These are phyloP conservation scores for Carallia brachiata DNA, from an alignment of 345 rosid species.

Conservation along the genomic window DNA sequence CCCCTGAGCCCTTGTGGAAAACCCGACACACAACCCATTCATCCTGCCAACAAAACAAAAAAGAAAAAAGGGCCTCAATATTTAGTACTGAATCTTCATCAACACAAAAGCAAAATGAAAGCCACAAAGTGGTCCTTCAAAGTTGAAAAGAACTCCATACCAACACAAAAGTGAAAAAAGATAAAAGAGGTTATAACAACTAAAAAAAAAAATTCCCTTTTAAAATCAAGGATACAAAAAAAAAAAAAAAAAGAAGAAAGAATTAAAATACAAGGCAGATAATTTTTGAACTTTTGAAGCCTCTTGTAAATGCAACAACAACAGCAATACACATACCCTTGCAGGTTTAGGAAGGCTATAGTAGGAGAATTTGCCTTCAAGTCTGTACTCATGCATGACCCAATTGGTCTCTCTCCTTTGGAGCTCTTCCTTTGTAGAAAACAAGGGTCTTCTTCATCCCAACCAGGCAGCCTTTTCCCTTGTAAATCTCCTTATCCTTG, in stretches of 20 bases:
- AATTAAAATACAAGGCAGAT: not conserved
- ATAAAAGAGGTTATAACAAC: slow-evolving; percentile 12
- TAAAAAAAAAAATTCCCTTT: not conserved
- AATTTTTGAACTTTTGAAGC: not conserved
- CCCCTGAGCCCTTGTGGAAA: slow-evolving; percentile 70
- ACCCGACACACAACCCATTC: slow-evolving; percentile 98
- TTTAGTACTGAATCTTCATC: slow-evolving; percentile 25
- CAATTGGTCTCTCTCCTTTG: slow-evolving; percentile 92
- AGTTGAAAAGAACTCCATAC: slow-evolving; percentile 36
- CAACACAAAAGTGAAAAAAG: slow-evolving; percentile 27
- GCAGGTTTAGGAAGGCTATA: slow-evolving; percentile 61
- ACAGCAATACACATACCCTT: slow-evolving; percentile 41
- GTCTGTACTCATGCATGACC: slow-evolving; percentile 96
- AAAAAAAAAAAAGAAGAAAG: not conserved
- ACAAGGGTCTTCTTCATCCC: slow-evolving; percentile 99
- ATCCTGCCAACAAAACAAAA: slow-evolving; percentile 44
- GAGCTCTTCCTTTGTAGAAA: slow-evolving; percentile 93
- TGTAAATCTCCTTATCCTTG: slow-evolving; percentile 80
- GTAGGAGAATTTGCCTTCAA: slow-evolving; percentile 79
- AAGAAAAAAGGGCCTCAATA: not conserved
- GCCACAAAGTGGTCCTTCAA: slow-evolving; percentile 1
- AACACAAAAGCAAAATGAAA: slow-evolving; percentile 27
- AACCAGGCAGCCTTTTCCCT: slow-evolving; percentile 62
- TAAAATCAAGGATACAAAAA: not conserved
- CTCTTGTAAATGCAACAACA: not conserved